phyloP scores from a whole-genome alignment of 1,139 yeast species.

The Hansenula sp. region DNA sequence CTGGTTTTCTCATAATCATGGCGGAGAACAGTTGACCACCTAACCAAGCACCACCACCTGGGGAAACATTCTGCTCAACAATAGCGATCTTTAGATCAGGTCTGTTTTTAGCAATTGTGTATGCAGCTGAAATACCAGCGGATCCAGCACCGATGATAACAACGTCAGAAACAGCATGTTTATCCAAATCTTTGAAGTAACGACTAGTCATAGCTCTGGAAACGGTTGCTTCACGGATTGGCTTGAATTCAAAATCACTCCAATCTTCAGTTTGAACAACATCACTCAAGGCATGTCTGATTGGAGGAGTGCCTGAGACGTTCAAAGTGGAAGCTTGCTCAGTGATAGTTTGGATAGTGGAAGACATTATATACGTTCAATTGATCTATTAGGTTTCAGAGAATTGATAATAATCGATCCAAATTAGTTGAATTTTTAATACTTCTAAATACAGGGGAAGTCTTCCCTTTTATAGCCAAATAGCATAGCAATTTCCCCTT shows the following conservation, averaged over 20 bases:
- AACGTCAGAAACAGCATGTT: constrained; percentile 70
- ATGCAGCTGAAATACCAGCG: constrained; percentile 75
- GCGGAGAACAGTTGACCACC: constrained; percentile 82
- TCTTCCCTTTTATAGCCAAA: background rate
- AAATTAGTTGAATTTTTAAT: background rate
- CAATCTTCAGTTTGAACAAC: constrained; percentile 44
- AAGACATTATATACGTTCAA: constrained; percentile 5
- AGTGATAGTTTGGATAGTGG: constrained; percentile 18
- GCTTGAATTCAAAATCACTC: constrained; percentile 65
- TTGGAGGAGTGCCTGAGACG: constrained; percentile 12
- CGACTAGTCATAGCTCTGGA: constrained; percentile 83
- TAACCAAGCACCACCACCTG: constrained; percentile 81
- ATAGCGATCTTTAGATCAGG: constrained; percentile 76
- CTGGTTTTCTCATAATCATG: constrained; percentile 78
- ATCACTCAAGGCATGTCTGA: constrained; percentile 33
- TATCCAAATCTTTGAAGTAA: constrained; percentile 71
- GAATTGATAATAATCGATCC: too few relatives aligned
- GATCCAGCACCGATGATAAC: constrained; percentile 81
- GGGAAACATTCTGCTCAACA: constrained; percentile 70
- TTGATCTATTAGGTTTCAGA: too few relatives aligned
- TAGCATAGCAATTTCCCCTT: background rate
- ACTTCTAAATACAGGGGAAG: background rate
- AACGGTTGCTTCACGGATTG: constrained; percentile 75
- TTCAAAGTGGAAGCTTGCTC: constrained; percentile 18
- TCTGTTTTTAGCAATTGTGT: constrained; percentile 65